Evolutionary conservation across 1,284 basidiomycete species (phyloP), one percentile per base, ranked within the genome.

Genomic region (Puccinia hordei): DNA sequence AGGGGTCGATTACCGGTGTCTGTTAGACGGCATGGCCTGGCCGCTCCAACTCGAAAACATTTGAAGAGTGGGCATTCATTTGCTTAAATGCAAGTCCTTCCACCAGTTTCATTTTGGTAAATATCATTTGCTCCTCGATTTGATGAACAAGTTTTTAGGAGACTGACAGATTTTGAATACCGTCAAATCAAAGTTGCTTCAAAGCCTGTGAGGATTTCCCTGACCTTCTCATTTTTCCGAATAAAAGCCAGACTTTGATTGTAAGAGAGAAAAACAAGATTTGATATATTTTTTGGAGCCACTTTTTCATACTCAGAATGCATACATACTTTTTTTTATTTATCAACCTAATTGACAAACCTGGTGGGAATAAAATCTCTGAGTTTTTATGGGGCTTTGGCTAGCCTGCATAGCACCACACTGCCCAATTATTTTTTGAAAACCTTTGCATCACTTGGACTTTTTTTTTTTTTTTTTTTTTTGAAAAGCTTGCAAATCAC

Each of bases 31-130:
- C 71, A 24, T 55, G 61, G 24, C 10, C 27, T 63, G 12, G 41
- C 22, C n/a, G 65, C 35, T 63, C 33, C 30, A 24, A 24, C 63
- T 17, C 49, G 49, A 24, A 49, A 53, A 55, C 55, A 76, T 66
- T 24, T 76, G 13, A 65, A 66, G 51, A 76, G 74, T 76, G 74
- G 74, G 74, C 74, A 59, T 76, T 76, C 46, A 66, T 38, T 35
- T 65, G 13, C 30, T 44, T 76, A 19, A 76, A 73, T 24, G 71
- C 59, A 22, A 12, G 71, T 59, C 27, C 33, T 46, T 66, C 17
- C n/a, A 6, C 46, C 65, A 44, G 3, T 44, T 49, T 68, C 6
- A 1, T 27, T 59, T 59, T 27, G 12, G n/a, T n/a, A n/a, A n/a
- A 12, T 12, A 27, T 27, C 24, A 3, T 17, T n/a, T 19, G 15